Evolutionary conservation across 2,329 filamentous ascomycete species (phyloP), one percentile per base, ranked within the genome.

Genomic region (Xylariaceae sp.): DNA sequence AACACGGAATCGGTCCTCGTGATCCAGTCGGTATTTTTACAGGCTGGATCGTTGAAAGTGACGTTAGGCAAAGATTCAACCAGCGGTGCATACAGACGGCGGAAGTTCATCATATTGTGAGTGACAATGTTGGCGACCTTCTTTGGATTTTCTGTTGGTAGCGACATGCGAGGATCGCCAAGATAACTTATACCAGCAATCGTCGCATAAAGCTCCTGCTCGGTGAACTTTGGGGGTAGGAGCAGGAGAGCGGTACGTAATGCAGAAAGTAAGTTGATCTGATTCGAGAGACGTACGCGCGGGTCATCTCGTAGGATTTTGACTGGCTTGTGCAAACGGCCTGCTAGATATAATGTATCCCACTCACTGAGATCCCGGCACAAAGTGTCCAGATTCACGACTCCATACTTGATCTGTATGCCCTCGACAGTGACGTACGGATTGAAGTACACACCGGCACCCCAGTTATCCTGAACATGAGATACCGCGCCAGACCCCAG

Each of bases 371-470:
- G 79, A 66, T 99, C 94, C 39, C 78, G 80, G 61, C 90, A 91
- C 14, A 99, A 75, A 2, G 91, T 96, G 64, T 95, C 85, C 57
- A 97, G 80, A 62, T 95, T 96, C 39, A 96, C 95, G 18, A 99
- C 94, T 17, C 92, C 94, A 62, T 99, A 99, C 71, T 99, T 99
- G 70, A 99, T 94, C 63, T 97, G 78, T 54, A 90, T 95, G 38
- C 94, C 95, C 62, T 97, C 96, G 53, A 97, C 85, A 2, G 88
- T 92, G 43, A 99, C 83, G 66, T 92, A 96, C 0, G 94, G 91
- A 62, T 99, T 96, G 73, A 96, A 99, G 71, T 99, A 99, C 36
- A 96, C 90, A 6, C 94, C 95, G 0, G 94, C 94, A 39, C 94
- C 94, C 74, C 87, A 89, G 56, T 76, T 80, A 62, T 97, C 89